phyloP scores from a whole-genome alignment of 2,329 filamentous ascomycete species.

The Falciphora oryzae region DNA sequence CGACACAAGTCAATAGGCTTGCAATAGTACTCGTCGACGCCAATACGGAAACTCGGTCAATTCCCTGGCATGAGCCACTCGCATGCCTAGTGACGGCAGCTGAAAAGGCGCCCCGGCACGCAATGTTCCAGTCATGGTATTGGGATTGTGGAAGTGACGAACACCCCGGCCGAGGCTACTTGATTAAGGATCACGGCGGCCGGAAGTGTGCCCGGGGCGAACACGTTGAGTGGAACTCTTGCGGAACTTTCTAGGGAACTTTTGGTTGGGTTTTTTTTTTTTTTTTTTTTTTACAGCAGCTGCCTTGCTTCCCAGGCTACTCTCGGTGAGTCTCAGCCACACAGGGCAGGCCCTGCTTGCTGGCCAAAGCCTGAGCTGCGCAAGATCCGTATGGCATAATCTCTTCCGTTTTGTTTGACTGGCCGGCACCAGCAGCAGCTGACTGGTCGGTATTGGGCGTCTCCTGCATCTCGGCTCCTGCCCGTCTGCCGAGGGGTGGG shows the following conservation, averaged over 20 bases:
- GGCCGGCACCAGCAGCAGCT: too few relatives aligned
- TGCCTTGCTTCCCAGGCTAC: not conserved
- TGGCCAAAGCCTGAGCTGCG: not conserved
- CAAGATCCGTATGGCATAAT: not conserved
- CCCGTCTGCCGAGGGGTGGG: too few relatives aligned
- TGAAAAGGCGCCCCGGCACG: not conserved
- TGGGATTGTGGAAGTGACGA: not conserved
- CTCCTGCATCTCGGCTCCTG: not conserved
- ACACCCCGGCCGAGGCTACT: too few relatives aligned
- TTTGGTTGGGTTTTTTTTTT: not conserved
- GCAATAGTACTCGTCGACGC: too few relatives aligned
- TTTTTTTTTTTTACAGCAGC: too few relatives aligned
- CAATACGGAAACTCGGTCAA: not conserved
- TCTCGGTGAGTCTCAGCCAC: not conserved
- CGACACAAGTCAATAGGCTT: not conserved
- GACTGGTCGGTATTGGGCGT: too few relatives aligned
- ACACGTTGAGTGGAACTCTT: not conserved
- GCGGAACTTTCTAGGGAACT: not conserved
- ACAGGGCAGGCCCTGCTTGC: not conserved
- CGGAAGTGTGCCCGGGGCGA: not conserved
- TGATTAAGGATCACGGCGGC: not conserved
- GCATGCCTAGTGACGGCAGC: too few relatives aligned
- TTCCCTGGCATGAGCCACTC: not conserved
- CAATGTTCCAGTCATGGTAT: not conserved
- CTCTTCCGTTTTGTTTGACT: not conserved